Evolutionary conservation across 129 eudicot species (phyloP), one percentile per base, ranked within the genome.

Genomic region (Centrapalus pauciflorus): DNA sequence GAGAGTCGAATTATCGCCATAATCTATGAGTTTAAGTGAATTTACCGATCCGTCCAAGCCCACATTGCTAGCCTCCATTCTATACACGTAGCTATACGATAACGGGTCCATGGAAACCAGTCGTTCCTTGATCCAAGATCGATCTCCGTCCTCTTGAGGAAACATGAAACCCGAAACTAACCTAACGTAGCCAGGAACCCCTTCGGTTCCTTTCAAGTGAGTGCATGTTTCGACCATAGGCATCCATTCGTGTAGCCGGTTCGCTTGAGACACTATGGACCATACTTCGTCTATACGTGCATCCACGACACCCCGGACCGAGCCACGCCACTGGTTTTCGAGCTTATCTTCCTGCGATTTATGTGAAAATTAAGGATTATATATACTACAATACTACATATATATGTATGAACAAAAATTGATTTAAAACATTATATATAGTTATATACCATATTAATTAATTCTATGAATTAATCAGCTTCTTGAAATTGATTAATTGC

Each of bases 151-250:
- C 16, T 84, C 81, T 69, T 84, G 96, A 0, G 91, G 81, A 70
- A 88, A 88, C 91, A 84, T 75, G 70, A 84, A 84, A 9, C 96
- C 96, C 0, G 91, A 88, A 66, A 88, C 88, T 75, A 88, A 43
- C 28, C 89, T 74, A 26, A 80, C 78, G 51, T 84, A 88, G 29
- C 83, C 86, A 12, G 84, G 85, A 45, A 68, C 40, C 20, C 89
- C 91, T 55, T 82, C 91, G n/a, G 70, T 68, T 52, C 96, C 92
- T 7, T 58, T 59, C 76, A 88, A 69, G 66, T 70, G 72, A 1
- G 87, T 84, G 82, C 92, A 88, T 9, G 59, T 77, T 70, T 88
- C 96, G 2, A 85, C 84, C 96, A 82, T 82, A n/a, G 91, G 89
- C 92, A 88, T 82, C 96, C 91, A 84, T 41, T 88, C 81, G 12